These are phyloP conservation scores for Scutellaria galericulata DNA, from an alignment of 257 asterid species.

Conservation along the genomic window DNA sequence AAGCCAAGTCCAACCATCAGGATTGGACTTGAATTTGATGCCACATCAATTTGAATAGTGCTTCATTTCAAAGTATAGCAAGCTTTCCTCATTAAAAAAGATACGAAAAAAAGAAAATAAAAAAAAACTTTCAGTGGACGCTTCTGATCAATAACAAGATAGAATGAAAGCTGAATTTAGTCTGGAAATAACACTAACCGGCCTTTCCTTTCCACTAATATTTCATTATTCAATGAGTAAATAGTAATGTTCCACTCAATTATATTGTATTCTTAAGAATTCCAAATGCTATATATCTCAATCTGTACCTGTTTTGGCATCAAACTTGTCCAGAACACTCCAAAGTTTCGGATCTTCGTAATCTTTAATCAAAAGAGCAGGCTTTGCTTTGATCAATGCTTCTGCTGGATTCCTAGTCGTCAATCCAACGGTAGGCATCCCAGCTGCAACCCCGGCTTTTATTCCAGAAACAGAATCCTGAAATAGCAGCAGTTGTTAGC, in stretches of 20 bases:
- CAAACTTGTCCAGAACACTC: conserved; percentile 74
- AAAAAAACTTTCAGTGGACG: not conserved
- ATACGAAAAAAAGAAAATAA: no score
- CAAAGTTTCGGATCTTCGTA: conserved; percentile 90
- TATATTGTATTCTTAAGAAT: not conserved
- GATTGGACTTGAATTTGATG: no score
- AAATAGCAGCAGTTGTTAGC: conserved; percentile 11
- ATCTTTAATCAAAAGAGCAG: conserved; percentile 79
- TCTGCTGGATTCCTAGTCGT: conserved; percentile 81
- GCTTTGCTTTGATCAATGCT: conserved; percentile 72
- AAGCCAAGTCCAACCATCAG: no score
- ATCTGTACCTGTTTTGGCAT: conserved; percentile 35
- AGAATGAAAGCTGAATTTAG: not conserved
- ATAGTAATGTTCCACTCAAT: not conserved
- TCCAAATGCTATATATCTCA: conserved; percentile 7
- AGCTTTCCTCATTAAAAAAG: no score
- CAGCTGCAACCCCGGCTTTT: conserved; percentile 96
- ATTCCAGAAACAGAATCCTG: conserved; percentile 96
- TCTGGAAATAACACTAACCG: not conserved
- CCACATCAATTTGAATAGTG: no score
- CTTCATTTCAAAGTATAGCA: no score
- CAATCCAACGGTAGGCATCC: conserved; percentile 82
- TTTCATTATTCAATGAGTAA: conserved; percentile 6
- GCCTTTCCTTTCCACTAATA: not conserved
- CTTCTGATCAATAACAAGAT: not conserved